Conservation (phyloP, 805 yeast species). For the Ogataea polymorpha region DNA sequence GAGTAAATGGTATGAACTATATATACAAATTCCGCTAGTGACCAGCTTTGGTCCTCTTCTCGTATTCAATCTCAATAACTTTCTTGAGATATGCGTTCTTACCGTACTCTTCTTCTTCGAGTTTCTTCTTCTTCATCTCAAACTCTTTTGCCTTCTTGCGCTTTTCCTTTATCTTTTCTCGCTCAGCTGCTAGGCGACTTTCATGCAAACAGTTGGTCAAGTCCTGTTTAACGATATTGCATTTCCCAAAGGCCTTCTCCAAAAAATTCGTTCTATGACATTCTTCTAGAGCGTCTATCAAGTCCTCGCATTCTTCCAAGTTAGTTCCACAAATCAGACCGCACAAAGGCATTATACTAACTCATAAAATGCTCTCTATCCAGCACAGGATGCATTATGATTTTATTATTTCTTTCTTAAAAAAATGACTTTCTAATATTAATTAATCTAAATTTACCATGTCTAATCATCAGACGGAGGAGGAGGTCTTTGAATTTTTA, state of each 20-base stretch:
- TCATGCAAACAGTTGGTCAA: constrained; percentile 75
- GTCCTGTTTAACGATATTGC: constrained; percentile 81
- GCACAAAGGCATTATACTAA: constrained; percentile 15
- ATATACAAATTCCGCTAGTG: not conserved
- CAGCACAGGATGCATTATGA: constrained; percentile 32
- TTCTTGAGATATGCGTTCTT: constrained; percentile 67
- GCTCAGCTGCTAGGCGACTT: constrained; percentile 64
- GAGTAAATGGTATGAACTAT: constrained; percentile 1
- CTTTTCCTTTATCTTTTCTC: constrained; percentile 50
- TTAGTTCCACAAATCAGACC: not conserved
- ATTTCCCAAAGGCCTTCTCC: constrained; percentile 72
- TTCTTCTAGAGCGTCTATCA: constrained; percentile 83
- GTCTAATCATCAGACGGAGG: constrained; percentile 40
- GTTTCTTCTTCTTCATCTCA: constrained; percentile 54
- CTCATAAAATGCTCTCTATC: constrained; percentile 31
- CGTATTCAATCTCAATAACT: constrained; percentile 52
- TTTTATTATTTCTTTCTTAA: constrained; percentile 1
- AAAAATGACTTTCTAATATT: not conserved
- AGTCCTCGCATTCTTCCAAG: constrained; percentile 62
- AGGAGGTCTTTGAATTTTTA: constrained; percentile 74
- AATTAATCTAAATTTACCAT: not conserved
- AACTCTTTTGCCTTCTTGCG: constrained; percentile 53
- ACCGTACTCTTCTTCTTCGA: constrained; percentile 78
- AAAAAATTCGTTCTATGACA: constrained; percentile 75
- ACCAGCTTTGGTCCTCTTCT: constrained; percentile 7